Percentiles rank a stretch among this genome's conserved stretches.
These are phyloP conservation scores for Telfairia occidentalis DNA, from an alignment of 331 rosid genomes.

Conservation along the genomic window DNA sequence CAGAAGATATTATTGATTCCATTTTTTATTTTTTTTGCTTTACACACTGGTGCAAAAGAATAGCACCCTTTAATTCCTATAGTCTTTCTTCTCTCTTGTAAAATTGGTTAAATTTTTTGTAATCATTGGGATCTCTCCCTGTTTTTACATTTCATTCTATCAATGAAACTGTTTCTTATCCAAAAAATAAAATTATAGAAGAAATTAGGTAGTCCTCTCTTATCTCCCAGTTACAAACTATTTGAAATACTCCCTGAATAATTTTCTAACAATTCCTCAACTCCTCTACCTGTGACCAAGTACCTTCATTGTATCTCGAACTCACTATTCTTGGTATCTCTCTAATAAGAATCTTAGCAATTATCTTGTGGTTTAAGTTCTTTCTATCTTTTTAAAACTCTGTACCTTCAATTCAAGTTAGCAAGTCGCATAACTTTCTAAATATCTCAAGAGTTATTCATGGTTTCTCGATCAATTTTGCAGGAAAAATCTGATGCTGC, in stretches of 20 bases:
- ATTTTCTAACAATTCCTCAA: not conserved
- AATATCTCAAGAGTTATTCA: not conserved
- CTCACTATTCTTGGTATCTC: not conserved
- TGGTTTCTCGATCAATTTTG: conserved; percentile 11
- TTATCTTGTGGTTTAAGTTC: not conserved
- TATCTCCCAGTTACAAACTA: not conserved
- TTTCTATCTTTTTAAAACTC: not conserved
- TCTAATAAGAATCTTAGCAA: not conserved
- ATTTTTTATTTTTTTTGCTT: no score
- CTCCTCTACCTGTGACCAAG: not conserved
- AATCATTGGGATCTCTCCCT: no score
- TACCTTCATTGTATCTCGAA: not conserved
- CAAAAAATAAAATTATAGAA: no score
- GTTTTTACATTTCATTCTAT: no score
- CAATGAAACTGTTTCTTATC: no score
- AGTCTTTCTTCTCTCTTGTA: no score
- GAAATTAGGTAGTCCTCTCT: not conserved
- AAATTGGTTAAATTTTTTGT: no score
- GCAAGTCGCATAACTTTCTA: not conserved
- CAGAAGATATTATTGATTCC: no score
- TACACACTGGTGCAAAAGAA: no score
- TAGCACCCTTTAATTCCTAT: no score
- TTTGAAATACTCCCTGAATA: not conserved
- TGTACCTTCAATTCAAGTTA: not conserved
- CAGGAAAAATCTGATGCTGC: conserved; percentile 78